Evolutionary conservation across 352 stramenopile species (phyloP).

Genomic region (Globisporangium recalcitrans): DNA sequence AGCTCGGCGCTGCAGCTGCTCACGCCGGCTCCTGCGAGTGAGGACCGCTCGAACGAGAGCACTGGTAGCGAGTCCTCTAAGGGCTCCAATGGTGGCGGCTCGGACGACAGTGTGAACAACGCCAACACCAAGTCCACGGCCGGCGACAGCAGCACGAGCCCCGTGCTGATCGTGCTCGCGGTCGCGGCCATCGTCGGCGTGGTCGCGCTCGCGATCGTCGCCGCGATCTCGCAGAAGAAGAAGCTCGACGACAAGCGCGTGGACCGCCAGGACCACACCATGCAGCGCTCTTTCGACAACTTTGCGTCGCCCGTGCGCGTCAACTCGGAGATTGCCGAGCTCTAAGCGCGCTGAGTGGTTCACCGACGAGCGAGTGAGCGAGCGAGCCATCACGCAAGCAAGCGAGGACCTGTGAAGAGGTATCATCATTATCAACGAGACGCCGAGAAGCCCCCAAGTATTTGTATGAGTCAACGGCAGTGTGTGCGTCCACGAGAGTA

Average conservation of each 20-base stretch:
- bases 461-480: not conserved
- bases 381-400: not conserved
- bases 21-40: not conserved
- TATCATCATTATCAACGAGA: slow-evolving; percentile 1
- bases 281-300: slow-evolving; percentile 19
- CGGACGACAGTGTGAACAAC: slow-evolving; percentile 1
- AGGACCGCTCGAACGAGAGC: not conserved
- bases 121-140: slow-evolving; percentile 12
- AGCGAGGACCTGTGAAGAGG: not conserved
- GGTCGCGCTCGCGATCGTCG: slow-evolving; percentile 14
- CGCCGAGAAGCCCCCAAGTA: not conserved
- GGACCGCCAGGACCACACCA: slow-evolving; percentile 10
- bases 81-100: not conserved
- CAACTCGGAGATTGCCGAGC: slow-evolving; percentile 12
- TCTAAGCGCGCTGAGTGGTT: not conserved
- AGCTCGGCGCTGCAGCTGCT: not conserved
- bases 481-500: not conserved
- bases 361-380: not conserved
- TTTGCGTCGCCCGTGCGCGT: slow-evolving; percentile 19
- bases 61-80: not conserved
- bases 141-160: slow-evolving; percentile 8
- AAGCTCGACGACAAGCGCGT: slow-evolving; percentile 23
- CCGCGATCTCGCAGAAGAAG: slow-evolving; percentile 17
- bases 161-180: slow-evolving; percentile 18
- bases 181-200: slow-evolving; percentile 10